Evolutionary conservation across 2,329 filamentous ascomycete genomes (phyloP).

Genomic region (Cytospora leucostoma): DNA sequence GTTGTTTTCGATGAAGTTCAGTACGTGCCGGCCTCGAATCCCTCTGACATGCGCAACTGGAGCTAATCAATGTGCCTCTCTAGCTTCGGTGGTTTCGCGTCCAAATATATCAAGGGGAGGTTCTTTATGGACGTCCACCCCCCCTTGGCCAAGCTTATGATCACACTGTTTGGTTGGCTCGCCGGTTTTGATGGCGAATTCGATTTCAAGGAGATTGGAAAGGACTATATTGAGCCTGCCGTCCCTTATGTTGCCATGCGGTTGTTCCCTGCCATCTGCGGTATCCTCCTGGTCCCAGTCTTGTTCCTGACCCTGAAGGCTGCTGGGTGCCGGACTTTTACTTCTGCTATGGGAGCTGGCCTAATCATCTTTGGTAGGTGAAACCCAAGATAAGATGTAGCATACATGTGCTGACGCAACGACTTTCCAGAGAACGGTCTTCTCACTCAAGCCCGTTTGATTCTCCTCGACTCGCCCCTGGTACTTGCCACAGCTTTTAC

Average conservation of each 20-base stretch:
- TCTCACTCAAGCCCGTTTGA: constrained; percentile 90
- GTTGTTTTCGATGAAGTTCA: constrained; percentile 99
- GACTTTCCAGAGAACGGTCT: constrained; percentile 78
- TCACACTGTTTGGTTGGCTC: constrained; percentile 91
- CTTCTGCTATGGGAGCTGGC: constrained; percentile 78
- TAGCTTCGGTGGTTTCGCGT: constrained; percentile 96
- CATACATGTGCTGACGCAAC: constrained; percentile 34
- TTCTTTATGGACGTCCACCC: constrained; percentile 99
- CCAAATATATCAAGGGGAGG: constrained; percentile 97
- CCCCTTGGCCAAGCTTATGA: constrained; percentile 92
- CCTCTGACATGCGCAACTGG: not conserved
- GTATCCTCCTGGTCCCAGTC: constrained; percentile 82
- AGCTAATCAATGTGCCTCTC: constrained; percentile 21
- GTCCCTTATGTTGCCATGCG: constrained; percentile 99
- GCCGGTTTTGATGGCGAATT: constrained; percentile 95
- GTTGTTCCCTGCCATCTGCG: constrained; percentile 84
- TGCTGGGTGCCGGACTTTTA: constrained; percentile 82
- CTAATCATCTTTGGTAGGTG: constrained; percentile 86
- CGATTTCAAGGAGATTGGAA: constrained; percentile 99
- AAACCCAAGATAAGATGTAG: not conserved
- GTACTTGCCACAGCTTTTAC: constrained; percentile 93
- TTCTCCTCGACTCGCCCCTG: constrained; percentile 92
- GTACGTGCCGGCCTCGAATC: constrained; percentile 57
- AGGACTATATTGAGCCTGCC: constrained; percentile 92
- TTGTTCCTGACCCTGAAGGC: constrained; percentile 96